Percentiles rank a stretch among this genome's conserved stretches.
Evolutionary conservation across 495 filamentous ascomycete genomes (phyloP).

Genomic region (Talaromyces nanjingensis): DNA sequence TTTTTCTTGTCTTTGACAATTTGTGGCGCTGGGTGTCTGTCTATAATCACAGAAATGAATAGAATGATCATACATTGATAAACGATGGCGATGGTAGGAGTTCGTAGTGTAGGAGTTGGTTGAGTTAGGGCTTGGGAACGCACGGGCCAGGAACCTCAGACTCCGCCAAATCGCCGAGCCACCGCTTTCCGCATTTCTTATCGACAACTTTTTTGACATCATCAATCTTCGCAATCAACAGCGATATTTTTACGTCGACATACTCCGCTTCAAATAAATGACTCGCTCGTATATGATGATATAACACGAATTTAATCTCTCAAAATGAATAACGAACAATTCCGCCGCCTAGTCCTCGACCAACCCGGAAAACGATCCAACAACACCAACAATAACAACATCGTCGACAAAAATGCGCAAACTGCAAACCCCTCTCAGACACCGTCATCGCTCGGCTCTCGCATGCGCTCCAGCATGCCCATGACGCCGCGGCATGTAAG

Average conservation of each 20-base stretch:
- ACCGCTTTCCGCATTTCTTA: background rate
- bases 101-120: background rate
- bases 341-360: slow-evolving; percentile 74
- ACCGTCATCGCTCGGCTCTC: slow-evolving; percentile 36
- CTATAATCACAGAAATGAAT: background rate
- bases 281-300: too few relatives aligned
- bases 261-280: too few relatives aligned
- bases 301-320: background rate
- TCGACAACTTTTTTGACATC: slow-evolving; percentile 1
- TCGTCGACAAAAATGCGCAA: slow-evolving; percentile 21
- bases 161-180: background rate
- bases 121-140: background rate
- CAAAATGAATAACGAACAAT: slow-evolving; percentile 93
- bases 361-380: slow-evolving; percentile 25
- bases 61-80: background rate
- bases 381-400: slow-evolving; percentile 22
- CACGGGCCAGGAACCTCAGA: background rate
- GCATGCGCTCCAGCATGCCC: slow-evolving; percentile 68
- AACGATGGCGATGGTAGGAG: background rate
- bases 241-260: background rate
- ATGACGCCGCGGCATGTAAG: slow-evolving; percentile 67
- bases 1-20: background rate
- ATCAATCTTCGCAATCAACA: background rate
- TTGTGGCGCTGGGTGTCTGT: background rate
- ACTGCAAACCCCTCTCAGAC: slow-evolving; percentile 26